Evolutionary conservation across 176 grass and related monocot species (phyloP).

Genomic region (Ananas comosus): DNA sequence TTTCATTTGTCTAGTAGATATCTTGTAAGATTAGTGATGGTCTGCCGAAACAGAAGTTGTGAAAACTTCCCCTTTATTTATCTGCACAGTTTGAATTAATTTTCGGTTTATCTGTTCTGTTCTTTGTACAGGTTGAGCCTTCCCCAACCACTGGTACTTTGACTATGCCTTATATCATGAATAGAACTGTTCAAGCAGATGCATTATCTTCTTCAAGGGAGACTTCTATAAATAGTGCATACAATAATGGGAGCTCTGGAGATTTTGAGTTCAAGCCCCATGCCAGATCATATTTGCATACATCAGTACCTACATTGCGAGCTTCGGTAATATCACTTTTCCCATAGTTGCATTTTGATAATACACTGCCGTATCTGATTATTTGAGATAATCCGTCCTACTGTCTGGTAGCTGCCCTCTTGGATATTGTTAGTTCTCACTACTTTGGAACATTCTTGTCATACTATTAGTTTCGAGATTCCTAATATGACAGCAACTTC

Average conservation of each 20-base stretch:
- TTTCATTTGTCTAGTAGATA: not conserved
- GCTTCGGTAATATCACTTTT: conserved; percentile 5
- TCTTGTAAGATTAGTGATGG: too few relatives aligned
- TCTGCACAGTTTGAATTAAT: too few relatives aligned
- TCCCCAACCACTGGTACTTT: conserved; percentile 95
- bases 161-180: conserved; percentile 56
- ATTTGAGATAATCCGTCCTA: not conserved
- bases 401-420: too few relatives aligned
- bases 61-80: too few relatives aligned
- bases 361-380: not conserved
- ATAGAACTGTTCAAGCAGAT: conserved; percentile 38
- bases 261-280: conserved; percentile 80
- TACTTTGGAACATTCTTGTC: too few relatives aligned
- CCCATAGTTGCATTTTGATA: not conserved
- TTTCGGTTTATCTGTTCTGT: not conserved
- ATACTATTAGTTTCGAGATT: too few relatives aligned
- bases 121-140: conserved; percentile 79
- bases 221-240: conserved; percentile 24
- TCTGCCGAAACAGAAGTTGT: too few relatives aligned
- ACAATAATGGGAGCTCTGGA: conserved; percentile 42
- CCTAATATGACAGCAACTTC: too few relatives aligned
- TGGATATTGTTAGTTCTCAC: too few relatives aligned
- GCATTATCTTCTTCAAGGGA: conserved; percentile 53
- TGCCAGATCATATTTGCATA: conserved; percentile 37
- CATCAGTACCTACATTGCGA: conserved; percentile 20